Percentiles rank a stretch among this genome's conserved stretches.
These are phyloP conservation scores for Rhodotorula kratochvilovae DNA, from an alignment of 768 basidiomycete species.

Conservation along the genomic window DNA sequence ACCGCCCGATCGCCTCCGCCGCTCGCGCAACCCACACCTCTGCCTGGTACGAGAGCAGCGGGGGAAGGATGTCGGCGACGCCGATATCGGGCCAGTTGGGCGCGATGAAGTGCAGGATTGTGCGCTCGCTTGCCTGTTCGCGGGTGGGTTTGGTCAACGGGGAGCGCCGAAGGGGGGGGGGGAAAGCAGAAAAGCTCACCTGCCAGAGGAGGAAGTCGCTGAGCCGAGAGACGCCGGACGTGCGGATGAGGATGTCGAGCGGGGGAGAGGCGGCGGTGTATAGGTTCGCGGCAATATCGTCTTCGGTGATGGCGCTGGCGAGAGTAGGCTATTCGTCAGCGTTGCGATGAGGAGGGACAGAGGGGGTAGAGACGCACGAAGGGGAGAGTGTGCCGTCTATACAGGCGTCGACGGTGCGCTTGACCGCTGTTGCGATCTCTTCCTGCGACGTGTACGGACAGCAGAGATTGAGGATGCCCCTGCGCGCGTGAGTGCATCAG, in stretches of 20 bases:
- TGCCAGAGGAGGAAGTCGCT: conserved; percentile 96
- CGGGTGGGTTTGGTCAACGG: not conserved
- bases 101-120: conserved; percentile 78
- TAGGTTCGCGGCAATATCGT: conserved; percentile 63
- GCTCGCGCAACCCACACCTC: conserved; percentile 17
- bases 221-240: conserved; percentile 80
- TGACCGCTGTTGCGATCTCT: conserved; percentile 79
- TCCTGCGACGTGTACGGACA: conserved; percentile 89
- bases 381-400: not conserved
- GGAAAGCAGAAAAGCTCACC: conserved; percentile 55
- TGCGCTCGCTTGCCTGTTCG: conserved; percentile 67
- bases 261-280: conserved; percentile 58
- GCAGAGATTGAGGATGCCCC: conserved; percentile 83
- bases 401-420: conserved; percentile 40
- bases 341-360: not conserved
- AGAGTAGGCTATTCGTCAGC: not conserved
- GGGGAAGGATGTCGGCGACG: conserved; percentile 74
- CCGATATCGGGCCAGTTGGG: conserved; percentile 94
- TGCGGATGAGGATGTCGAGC: conserved; percentile 83
- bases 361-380: not conserved
- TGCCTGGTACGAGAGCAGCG: conserved; percentile 77
- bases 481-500: conserved; percentile 45
- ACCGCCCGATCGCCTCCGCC: not conserved
- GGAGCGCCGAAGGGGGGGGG: not conserved
- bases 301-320: conserved; percentile 59